A percentile compares a stretch with the other conserved stretches of the same genome.
These are phyloP conservation scores for Saturnispora besseyi DNA, from an alignment of 805 yeast genomes.

Conservation along the genomic window DNA sequence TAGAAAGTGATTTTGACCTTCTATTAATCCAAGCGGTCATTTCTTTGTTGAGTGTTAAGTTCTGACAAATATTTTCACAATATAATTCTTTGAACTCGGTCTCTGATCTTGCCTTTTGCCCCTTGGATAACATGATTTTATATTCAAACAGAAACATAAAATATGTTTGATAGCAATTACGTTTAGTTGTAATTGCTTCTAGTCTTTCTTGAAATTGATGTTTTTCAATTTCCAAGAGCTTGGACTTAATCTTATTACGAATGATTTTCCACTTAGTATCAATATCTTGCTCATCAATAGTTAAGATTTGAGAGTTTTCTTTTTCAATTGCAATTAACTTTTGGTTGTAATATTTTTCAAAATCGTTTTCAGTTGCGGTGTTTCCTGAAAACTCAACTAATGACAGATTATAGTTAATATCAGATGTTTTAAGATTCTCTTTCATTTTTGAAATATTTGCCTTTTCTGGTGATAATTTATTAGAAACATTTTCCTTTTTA, in stretches of 20 bases:
- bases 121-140: not conserved
- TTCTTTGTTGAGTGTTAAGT: not conserved
- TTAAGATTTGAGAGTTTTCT: not conserved
- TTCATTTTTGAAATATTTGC: not conserved
- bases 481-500: not conserved
- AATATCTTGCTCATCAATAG: not conserved
- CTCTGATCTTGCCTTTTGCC: not conserved
- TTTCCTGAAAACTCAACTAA: not conserved
- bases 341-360: not conserved
- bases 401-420: not conserved
- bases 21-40: constrained; percentile 1
- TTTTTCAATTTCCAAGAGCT: constrained; percentile 1
- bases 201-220: not conserved
- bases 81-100: not conserved
- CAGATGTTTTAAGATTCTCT: not conserved
- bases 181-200: not conserved
- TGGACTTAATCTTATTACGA: not conserved
- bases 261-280: constrained; percentile 3
- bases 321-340: not conserved
- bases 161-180: not conserved
- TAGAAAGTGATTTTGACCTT: constrained; percentile 2
- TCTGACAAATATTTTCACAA: not conserved
- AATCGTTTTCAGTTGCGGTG: not conserved
- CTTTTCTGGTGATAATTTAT: not conserved
- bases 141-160: constrained; percentile 7